Evolutionary conservation across 805 yeast genomes (phyloP).

Genomic region (Candida insectalens): DNA sequence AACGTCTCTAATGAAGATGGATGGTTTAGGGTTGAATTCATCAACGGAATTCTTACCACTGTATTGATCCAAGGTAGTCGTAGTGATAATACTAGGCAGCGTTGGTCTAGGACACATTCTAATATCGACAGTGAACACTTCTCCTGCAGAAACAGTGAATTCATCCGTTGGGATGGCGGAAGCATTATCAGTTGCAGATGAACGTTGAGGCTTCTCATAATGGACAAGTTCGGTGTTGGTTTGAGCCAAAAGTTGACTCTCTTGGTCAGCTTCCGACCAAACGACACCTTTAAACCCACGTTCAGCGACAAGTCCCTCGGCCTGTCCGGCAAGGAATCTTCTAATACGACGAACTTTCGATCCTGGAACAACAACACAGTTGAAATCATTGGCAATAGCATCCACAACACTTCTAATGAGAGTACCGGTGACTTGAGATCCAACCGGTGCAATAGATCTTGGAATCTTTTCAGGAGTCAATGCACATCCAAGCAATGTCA

Average conservation of each 20-base stretch:
- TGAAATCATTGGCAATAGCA: constrained; percentile 73
- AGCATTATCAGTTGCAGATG: constrained; percentile 34
- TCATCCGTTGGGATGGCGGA: constrained; percentile 56
- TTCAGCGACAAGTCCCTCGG: constrained; percentile 87
- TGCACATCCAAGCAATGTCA: constrained; percentile 62
- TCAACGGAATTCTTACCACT: constrained; percentile 49
- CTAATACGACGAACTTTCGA: constrained; percentile 86
- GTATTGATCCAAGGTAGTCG: constrained; percentile 55
- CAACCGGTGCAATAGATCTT: constrained; percentile 28
- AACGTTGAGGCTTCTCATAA: constrained; percentile 27
- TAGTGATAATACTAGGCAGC: constrained; percentile 57
- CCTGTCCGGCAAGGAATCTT: constrained; percentile 93
- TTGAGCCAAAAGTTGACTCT: constrained; percentile 40
- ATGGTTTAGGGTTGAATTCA: constrained; percentile 49
- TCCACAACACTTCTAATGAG: constrained; percentile 71
- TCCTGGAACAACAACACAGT: constrained; percentile 85
- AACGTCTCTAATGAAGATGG: constrained; percentile 77
- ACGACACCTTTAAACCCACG: constrained; percentile 86
- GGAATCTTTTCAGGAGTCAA: constrained; percentile 72
- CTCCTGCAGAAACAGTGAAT: constrained; percentile 66
- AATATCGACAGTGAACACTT: constrained; percentile 78
- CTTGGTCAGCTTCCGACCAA: constrained; percentile 81
- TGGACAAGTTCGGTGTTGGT: constrained; percentile 7
- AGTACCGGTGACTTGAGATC: constrained; percentile 48
- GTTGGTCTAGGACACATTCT: constrained; percentile 53